These are phyloP conservation scores for Psilocybe cubensis DNA, from an alignment of 768 basidiomycete species.

Conservation along the genomic window DNA sequence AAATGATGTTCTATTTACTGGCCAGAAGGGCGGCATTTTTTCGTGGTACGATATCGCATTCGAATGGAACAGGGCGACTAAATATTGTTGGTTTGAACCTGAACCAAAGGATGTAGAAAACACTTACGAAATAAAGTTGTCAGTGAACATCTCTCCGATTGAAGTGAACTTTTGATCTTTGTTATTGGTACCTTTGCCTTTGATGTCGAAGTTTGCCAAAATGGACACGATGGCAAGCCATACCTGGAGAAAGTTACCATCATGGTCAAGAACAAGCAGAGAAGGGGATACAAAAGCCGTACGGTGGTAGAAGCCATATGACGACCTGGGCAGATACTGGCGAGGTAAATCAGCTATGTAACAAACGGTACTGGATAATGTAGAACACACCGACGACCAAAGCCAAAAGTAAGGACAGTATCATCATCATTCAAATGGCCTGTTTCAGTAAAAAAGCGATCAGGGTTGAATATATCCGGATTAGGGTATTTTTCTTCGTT, in stretches of 20 bases:
- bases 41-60: constrained; percentile 26
- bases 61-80: constrained; percentile 27
- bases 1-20: no score
- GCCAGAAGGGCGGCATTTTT: no score
- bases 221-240: constrained; percentile 21
- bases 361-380: background rate
- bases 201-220: constrained; percentile 18
- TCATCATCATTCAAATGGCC: constrained; percentile 21
- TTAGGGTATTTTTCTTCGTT: constrained; percentile 27
- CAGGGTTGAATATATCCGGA: constrained; percentile 29
- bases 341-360: background rate
- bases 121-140: constrained; percentile 4
- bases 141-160: constrained; percentile 12
- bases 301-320: constrained; percentile 22
- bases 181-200: constrained; percentile 7
- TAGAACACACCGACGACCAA: constrained; percentile 22
- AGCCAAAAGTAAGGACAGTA: constrained; percentile 20
- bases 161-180: constrained; percentile 12
- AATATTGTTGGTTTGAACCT: background rate
- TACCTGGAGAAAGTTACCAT: constrained; percentile 6
- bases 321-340: constrained; percentile 23
- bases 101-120: background rate
- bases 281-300: background rate
- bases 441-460: constrained; percentile 23
- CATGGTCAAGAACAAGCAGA: background rate